These are phyloP conservation scores for Fusarium tricinctum DNA, from an alignment of 2,329 filamentous ascomycete genomes.

Conservation along the genomic window DNA sequence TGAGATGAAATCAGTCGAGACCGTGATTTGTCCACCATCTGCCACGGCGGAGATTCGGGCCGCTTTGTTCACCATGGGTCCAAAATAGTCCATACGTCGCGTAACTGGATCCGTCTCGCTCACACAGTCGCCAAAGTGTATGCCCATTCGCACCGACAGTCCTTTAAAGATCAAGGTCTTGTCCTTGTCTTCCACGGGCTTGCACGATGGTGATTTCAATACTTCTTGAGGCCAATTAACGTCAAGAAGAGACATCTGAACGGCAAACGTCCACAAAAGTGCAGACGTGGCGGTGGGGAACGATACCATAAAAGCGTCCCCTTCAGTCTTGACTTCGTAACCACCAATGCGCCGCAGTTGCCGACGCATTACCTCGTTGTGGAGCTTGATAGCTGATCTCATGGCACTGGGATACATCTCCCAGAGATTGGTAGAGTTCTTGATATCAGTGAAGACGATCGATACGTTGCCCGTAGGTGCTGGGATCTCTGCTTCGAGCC, in stretches of 20 bases:
- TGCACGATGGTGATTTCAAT: constrained; percentile 85
- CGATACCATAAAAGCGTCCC: constrained; percentile 99
- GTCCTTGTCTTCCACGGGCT: constrained; percentile 85
- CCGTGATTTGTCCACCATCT: constrained; percentile 96
- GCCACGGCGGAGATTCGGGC: constrained; percentile 94
- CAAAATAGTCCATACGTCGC: constrained; percentile 98
- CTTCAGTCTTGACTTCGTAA: constrained; percentile 99
- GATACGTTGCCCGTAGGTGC: constrained; percentile 91
- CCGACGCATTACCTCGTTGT: constrained; percentile 96
- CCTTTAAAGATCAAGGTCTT: constrained; percentile 93
- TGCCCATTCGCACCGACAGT: constrained; percentile 95
- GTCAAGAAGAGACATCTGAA: constrained; percentile 88
- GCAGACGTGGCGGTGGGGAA: constrained; percentile 97
- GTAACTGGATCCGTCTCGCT: constrained; percentile 97
- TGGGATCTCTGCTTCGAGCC: constrained; percentile 90
- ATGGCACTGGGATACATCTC: constrained; percentile 95
- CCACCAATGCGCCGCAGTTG: constrained; percentile 94
- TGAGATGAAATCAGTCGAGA: constrained; percentile 96
- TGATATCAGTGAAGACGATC: constrained; percentile 98
- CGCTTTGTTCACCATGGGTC: constrained; percentile 98
- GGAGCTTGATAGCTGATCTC: constrained; percentile 95
- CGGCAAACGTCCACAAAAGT: constrained; percentile 94
- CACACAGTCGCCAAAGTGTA: constrained; percentile 94
- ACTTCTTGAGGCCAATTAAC: constrained; percentile 96
- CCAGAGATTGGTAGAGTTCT: constrained; percentile 96